A percentile compares a stretch with the other conserved stretches of the same genome.
Conservation (phyloP, 345 rosid species). For the Eucalyptus erythrocorys region DNA sequence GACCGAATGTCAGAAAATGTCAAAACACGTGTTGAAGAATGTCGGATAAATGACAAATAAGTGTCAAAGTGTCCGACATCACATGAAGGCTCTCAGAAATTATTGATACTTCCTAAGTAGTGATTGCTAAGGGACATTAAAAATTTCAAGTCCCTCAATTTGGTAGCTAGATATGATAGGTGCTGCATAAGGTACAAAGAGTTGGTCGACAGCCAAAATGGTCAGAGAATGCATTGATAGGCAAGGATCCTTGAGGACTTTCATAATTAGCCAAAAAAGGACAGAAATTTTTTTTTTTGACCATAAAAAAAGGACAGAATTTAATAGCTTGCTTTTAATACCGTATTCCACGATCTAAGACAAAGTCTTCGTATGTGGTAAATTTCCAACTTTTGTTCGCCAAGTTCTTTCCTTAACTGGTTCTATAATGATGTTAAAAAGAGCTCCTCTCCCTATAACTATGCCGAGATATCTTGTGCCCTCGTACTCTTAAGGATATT, state of each 20-base stretch:
- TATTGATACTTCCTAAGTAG: no score
- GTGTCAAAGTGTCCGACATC: accelerated
- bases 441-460: neutral
- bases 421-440: neutral
- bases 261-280: neutral
- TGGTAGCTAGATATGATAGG: neutral
- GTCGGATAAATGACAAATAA: accelerated
- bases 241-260: neutral
- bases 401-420: neutral
- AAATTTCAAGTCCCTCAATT: neutral
- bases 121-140: neutral
- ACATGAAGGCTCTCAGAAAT: accelerated
- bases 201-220: neutral
- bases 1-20: no score
- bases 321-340: neutral
- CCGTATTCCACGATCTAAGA: neutral
- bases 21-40: no score
- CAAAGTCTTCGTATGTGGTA: neutral
- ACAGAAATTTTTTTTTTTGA: no score
- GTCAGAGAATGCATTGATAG: neutral
- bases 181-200: neutral
- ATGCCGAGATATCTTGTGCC: neutral
- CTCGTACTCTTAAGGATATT: neutral
- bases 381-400: neutral
- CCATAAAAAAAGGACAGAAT: neutral